Evolutionary conservation across 2,329 filamentous ascomycete genomes (phyloP).

Genomic region (Myriosclerotinia duriaeana): DNA sequence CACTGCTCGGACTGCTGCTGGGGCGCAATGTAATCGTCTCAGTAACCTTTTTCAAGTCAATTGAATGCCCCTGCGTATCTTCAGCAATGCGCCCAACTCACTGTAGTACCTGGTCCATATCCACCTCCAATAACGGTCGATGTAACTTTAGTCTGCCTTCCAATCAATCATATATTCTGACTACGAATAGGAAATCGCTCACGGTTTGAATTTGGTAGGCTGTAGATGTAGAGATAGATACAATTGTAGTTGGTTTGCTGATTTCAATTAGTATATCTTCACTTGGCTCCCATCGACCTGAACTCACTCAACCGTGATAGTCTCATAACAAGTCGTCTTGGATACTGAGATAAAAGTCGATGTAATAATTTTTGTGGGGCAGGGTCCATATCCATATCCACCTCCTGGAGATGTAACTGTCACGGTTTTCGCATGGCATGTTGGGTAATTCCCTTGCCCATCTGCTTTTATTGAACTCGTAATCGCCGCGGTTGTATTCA

Average conservation of each 20-base stretch:
- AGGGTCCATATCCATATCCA: conserved; percentile 20
- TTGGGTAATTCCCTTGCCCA: background rate
- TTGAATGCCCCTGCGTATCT: background rate
- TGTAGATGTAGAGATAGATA: conserved; percentile 13
- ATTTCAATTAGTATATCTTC: background rate
- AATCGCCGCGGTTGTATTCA: conserved; percentile 18
- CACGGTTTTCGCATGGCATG: conserved; percentile 14
- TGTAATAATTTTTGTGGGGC: conserved; percentile 27
- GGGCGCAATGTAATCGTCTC: background rate
- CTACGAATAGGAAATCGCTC: background rate
- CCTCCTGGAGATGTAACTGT: background rate
- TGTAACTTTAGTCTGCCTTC: background rate
- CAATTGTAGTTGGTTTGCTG: conserved; percentile 8
- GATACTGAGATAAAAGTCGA: conserved; percentile 13
- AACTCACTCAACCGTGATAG: conserved; percentile 11
- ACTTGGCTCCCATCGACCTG: background rate
- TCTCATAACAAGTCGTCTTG: conserved; percentile 10
- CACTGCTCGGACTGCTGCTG: background rate
- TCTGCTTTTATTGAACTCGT: conserved; percentile 1
- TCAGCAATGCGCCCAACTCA: background rate
- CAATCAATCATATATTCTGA: background rate
- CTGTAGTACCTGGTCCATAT: conserved; percentile 12
- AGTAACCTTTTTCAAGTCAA: conserved; percentile 2
- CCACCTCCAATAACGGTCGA: background rate
- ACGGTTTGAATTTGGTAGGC: conserved; percentile 14